Percentiles rank a stretch among this genome's conserved stretches.
phyloP scores from a whole-genome alignment of 73 alveolate genomes.

The Paramecium pentaurelia region DNA sequence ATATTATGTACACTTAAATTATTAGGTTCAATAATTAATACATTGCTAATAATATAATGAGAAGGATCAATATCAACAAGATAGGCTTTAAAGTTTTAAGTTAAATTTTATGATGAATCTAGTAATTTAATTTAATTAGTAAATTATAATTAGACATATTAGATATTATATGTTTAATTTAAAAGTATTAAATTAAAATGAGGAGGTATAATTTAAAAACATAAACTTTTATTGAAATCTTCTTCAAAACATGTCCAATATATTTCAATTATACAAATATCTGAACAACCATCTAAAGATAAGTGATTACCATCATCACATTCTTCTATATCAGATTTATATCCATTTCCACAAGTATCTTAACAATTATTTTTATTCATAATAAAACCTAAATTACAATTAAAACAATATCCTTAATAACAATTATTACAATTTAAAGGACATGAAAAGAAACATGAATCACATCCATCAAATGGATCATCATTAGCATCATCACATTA shows the following conservation, averaged over 20 bases:
- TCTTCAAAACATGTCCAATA: background rate
- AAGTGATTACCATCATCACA: background rate
- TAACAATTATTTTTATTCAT: background rate
- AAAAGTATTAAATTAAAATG: background rate
- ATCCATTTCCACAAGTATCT: background rate
- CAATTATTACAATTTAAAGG: background rate
- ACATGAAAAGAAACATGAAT: background rate
- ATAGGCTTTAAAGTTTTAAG: background rate
- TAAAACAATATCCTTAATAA: background rate
- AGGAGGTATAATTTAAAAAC: background rate
- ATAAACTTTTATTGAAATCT: background rate
- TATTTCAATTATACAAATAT: background rate
- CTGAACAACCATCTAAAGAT: background rate
- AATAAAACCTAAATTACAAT: background rate
- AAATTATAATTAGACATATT: background rate
- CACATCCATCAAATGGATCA: background rate
- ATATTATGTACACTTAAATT: background rate
- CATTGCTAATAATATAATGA: background rate
- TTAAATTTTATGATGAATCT: background rate
- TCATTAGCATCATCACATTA: slow-evolving; percentile 14
- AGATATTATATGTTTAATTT: background rate
- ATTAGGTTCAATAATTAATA: background rate
- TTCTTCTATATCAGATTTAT: background rate
- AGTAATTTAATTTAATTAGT: background rate
- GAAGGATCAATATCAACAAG: background rate